Percentiles rank a stretch among this genome's conserved stretches.
phyloP scores from a whole-genome alignment of 169 alveolate species.

The Plasmodium gaboni region DNA sequence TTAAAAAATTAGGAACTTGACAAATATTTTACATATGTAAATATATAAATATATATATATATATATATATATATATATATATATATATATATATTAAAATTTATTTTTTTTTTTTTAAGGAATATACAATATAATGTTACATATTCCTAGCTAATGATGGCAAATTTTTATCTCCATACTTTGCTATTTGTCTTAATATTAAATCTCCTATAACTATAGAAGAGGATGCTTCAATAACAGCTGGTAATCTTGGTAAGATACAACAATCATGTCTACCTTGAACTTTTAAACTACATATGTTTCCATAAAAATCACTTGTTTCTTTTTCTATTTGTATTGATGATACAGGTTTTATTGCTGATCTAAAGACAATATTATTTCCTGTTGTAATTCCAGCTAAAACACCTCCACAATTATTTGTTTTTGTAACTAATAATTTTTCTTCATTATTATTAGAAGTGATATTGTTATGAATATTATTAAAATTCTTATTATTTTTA shows the following conservation, averaged over 20 bases:
- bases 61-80: not conserved
- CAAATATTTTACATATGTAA: too few relatives aligned
- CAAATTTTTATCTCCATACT: slow-evolving; percentile 36
- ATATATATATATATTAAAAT: not conserved
- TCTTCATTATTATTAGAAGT: slow-evolving; percentile 3
- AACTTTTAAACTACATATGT: slow-evolving; percentile 16
- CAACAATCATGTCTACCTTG: slow-evolving; percentile 44
- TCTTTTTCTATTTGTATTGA: slow-evolving; percentile 65
- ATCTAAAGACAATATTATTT: slow-evolving; percentile 36
- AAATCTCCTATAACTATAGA: slow-evolving; percentile 51
- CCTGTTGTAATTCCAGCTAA: slow-evolving; percentile 68
- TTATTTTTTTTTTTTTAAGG: not conserved
- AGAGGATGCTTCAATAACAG: slow-evolving; percentile 33
- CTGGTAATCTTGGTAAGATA: slow-evolving; percentile 46
- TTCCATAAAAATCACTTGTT: slow-evolving; percentile 33
- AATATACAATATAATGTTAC: not conserved
- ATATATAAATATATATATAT: not conserved
- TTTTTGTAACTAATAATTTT: slow-evolving; percentile 17
- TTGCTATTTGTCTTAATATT: slow-evolving; percentile 31
- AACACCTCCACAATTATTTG: slow-evolving; percentile 47
- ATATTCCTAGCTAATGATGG: slow-evolving; percentile 8
- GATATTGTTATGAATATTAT: not conserved
- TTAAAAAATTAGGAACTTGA: too few relatives aligned
- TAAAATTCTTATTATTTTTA: not conserved
- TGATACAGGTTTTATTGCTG: slow-evolving; percentile 47